These are phyloP conservation scores for Kitagawia praeruptora DNA, from an alignment of 129 eudicot species.

Conservation along the genomic window DNA sequence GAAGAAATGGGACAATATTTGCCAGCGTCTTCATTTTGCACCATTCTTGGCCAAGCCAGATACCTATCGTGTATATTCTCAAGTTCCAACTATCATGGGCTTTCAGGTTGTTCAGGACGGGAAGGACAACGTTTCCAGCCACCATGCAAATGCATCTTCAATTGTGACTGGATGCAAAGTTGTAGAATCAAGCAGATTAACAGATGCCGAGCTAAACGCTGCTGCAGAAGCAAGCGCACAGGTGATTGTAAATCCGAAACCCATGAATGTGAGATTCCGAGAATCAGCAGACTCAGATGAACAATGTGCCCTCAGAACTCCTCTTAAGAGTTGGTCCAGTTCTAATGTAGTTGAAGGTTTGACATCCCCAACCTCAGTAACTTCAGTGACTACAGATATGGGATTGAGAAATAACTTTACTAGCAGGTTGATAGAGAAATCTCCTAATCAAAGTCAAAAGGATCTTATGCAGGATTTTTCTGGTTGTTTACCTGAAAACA, in stretches of 20 bases:
- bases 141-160: conserved; percentile 26
- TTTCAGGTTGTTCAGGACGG: conserved; percentile 34
- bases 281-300: conserved; percentile 18
- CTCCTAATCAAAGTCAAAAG: not conserved
- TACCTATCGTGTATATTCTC: conserved; percentile 17
- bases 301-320: conserved; percentile 9
- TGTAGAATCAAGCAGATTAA: conserved; percentile 15
- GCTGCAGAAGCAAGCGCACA: conserved; percentile 14
- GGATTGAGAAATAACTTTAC: conserved; percentile 35
- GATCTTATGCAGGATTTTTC: conserved; percentile 1
- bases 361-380: conserved; percentile 41
- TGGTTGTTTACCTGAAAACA: not conserved
- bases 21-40: conserved; percentile 46
- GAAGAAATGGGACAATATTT: conserved; percentile 60
- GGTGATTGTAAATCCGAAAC: conserved; percentile 7
- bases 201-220: conserved; percentile 12
- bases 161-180: conserved; percentile 23
- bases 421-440: conserved; percentile 21
- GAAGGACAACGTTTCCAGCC: conserved; percentile 14
- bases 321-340: conserved; percentile 21
- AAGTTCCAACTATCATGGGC: conserved; percentile 47
- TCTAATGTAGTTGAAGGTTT: conserved; percentile 26
- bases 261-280: conserved; percentile 12
- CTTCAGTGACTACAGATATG: conserved; percentile 66
- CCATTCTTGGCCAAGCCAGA: conserved; percentile 35